Evolutionary conservation across 768 basidiomycete species (phyloP).

Genomic region (Jaapia argillacea): DNA sequence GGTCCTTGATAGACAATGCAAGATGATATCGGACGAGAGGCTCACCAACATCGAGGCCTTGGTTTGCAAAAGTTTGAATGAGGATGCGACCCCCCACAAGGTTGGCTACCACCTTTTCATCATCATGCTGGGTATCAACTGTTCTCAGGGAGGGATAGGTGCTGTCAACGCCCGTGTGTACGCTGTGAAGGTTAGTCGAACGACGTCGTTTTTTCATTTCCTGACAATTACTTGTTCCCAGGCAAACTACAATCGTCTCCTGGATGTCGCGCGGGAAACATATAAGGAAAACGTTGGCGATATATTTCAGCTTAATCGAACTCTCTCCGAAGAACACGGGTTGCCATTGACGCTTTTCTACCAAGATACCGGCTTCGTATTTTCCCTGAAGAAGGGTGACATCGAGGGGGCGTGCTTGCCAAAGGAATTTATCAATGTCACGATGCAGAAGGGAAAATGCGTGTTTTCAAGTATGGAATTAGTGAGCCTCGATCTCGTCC

Average conservation of each 20-base stretch:
- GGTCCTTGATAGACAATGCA: neutral
- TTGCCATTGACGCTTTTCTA: conserved; percentile 61
- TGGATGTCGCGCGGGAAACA: conserved; percentile 92
- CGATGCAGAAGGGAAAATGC: conserved; percentile 59
- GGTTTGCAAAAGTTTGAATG: conserved; percentile 61
- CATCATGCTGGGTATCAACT: conserved; percentile 1
- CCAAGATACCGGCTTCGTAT: conserved; percentile 66
- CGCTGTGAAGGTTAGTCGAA: conserved; percentile 56
- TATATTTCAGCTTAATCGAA: conserved; percentile 58
- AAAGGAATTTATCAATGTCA: conserved; percentile 59
- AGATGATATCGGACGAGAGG: conserved; percentile 74
- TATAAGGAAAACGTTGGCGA: conserved; percentile 91
- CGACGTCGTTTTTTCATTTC: neutral
- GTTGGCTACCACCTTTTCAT: conserved; percentile 21
- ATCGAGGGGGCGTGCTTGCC: conserved; percentile 54
- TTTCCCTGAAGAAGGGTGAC: conserved; percentile 60
- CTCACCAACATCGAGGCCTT: conserved; percentile 50
- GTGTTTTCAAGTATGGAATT: conserved; percentile 75
- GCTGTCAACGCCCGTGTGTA: conserved; percentile 79
- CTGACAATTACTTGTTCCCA: conserved; percentile 12
- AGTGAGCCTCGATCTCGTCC: too few species aligned
- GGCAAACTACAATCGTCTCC: conserved; percentile 72
- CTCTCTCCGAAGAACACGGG: conserved; percentile 49
- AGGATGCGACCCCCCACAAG: conserved; percentile 52
- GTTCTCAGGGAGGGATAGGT: conserved; percentile 51